Evolutionary conservation across 257 asterid species (phyloP), one percentile per base, ranked within the genome.

Genomic region (Jasminum sambac): DNA sequence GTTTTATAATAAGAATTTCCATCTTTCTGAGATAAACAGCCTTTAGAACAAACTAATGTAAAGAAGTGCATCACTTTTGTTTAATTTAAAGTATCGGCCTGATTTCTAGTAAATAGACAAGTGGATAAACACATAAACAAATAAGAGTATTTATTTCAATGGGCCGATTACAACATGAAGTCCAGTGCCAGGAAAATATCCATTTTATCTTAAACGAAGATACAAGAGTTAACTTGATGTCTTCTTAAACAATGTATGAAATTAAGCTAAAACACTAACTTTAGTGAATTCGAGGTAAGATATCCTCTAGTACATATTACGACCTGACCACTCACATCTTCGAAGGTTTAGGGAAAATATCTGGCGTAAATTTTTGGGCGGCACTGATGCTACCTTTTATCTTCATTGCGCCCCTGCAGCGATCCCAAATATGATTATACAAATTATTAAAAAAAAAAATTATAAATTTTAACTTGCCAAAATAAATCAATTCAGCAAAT

Each of bases 321-420:
- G 64, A 42, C 63, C 43, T 57, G 48, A 24, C 52, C 25, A 83
- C 75, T 92, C 96, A 92, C 92, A 92, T 65, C 87, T 92, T 92
- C 1, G 98, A 86, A n/a, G 96, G 97, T 86, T 90, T 92, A 11
- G 98, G 98, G 84, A 92, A 92, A 63, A 92, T 92, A 70, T 90
- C 97, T 2, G 97, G 98, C 1, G 98, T 90, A 75, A 92, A 92
- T 70, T 92, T 92, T 85, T 82, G 95, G 0, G 98, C 98, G 11
- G 98, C 98, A 19, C 91, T 90, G 62, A 92, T 81, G 61, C 97
- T 92, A 0, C 98, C 98, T 82, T 88, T 90, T 34, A 92, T 84
- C 88, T 84, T 92, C 84, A 92, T 90, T 0, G 93, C 89, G 17
- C 98, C 98, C 87, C 96, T 92, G 72, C 67, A 77, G 63, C 43